Percentiles rank a stretch among this genome's conserved stretches.
These are phyloP conservation scores for Sonneratia caseolaris DNA, from an alignment of 345 rosid genomes.

Conservation along the genomic window DNA sequence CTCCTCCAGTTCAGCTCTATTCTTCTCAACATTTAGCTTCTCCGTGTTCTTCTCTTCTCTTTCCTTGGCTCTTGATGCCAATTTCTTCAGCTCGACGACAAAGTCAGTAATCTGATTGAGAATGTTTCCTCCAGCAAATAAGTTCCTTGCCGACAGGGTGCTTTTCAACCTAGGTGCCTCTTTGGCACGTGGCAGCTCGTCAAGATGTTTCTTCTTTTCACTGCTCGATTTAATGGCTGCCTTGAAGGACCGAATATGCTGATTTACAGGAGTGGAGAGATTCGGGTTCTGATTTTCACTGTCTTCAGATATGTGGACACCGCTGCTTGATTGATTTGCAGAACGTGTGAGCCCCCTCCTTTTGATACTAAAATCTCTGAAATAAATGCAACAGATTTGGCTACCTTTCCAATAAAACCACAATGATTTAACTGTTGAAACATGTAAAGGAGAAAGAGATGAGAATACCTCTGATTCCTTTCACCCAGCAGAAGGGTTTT, in stretches of 20 bases:
- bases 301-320: slow-evolving; percentile 25
- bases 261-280: slow-evolving; percentile 33
- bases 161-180: slow-evolving; percentile 45
- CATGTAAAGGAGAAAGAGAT: background rate
- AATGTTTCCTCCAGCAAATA: slow-evolving; percentile 75
- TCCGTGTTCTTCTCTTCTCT: slow-evolving; percentile 46
- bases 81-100: slow-evolving; percentile 68
- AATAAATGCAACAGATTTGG: background rate
- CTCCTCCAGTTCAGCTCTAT: slow-evolving; percentile 14
- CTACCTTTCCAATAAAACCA: background rate
- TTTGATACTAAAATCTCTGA: slow-evolving; percentile 44
- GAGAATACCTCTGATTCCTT: slow-evolving; percentile 36
- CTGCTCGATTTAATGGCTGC: slow-evolving; percentile 42
- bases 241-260: slow-evolving; percentile 40
- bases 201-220: slow-evolving; percentile 36
- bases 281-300: slow-evolving; percentile 69
- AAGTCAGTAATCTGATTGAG: slow-evolving; percentile 70
- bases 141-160: slow-evolving; percentile 69
- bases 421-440: slow-evolving; percentile 1
- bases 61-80: slow-evolving; percentile 59
- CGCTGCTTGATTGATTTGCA: slow-evolving; percentile 20
- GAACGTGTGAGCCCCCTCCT: slow-evolving; percentile 44
- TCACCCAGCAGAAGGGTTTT: slow-evolving; percentile 26
- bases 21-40: slow-evolving; percentile 14
- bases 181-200: slow-evolving; percentile 22